Percentiles rank a stretch among this genome's conserved stretches.
Conservation (phyloP, 139 green algal genomes). For the Chlorella sp. region DNA sequence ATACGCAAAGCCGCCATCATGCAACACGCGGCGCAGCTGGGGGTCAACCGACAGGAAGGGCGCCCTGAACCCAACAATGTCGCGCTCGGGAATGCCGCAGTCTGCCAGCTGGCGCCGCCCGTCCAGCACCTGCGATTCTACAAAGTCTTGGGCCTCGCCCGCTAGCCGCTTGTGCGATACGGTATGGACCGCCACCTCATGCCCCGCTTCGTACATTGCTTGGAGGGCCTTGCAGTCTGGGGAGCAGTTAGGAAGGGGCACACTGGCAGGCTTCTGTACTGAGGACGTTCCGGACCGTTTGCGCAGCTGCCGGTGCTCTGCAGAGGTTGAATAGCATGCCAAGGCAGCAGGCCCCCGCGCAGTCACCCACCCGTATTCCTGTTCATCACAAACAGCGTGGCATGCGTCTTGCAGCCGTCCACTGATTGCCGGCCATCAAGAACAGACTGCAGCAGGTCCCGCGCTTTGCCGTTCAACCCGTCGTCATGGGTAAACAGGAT, state of each 20-base stretch:
- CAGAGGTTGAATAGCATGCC: no score
- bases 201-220: neutral
- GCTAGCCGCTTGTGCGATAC: constrained; percentile 20
- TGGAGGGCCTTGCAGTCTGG: neutral
- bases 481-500: constrained; percentile 18
- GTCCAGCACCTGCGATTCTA: constrained; percentile 21
- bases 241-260: neutral
- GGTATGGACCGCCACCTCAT: constrained; percentile 17
- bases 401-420: neutral
- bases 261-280: no score
- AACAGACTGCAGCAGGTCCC: neutral
- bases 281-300: no score
- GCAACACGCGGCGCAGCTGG: neutral
- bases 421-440: neutral
- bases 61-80: constrained; percentile 36
- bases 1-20: constrained; percentile 13
- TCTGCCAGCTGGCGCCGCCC: constrained; percentile 16
- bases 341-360: no score
- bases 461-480: neutral
- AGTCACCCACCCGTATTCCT: neutral
- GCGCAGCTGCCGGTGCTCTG: no score
- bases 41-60: neutral
- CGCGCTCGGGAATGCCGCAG: constrained; percentile 31
- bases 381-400: constrained; percentile 9
- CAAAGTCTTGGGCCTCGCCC: neutral